A percentile compares a stretch with the other conserved stretches of the same genome.
phyloP scores from a whole-genome alignment of 225 moss, liverwort and hornwort genomes.

The Pleurozium schreberi region DNA sequence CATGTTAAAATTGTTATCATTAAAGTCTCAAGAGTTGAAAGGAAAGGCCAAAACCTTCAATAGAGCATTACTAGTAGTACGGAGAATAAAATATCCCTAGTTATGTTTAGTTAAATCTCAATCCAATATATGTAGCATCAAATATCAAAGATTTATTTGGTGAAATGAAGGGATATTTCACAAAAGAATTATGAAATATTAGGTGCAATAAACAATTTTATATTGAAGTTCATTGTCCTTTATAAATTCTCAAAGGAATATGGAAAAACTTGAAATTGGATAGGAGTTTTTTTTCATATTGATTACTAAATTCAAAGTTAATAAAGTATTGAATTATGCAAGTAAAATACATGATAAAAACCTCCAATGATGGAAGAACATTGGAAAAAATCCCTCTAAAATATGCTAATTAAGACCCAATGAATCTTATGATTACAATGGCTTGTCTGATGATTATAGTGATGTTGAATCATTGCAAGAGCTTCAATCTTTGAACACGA shows the following conservation, averaged over 20 bases:
- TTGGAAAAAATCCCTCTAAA: no score
- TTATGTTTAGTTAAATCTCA: no score
- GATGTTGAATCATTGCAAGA: background rate
- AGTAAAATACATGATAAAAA: no score
- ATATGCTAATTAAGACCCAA: background rate
- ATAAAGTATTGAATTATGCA: background rate
- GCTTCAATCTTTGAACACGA: background rate
- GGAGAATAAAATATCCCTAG: accelerated
- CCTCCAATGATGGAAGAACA: background rate
- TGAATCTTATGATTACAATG: background rate
- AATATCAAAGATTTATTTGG: background rate
- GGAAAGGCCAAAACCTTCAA: accelerated
- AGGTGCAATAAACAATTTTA: background rate
- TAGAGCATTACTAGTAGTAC: accelerated
- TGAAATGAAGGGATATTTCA: background rate
- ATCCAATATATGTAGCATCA: background rate
- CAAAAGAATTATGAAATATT: background rate
- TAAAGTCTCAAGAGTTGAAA: accelerated
- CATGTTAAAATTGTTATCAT: accelerated
- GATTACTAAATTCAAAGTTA: background rate
- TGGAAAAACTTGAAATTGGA: background rate
- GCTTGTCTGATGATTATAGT: background rate
- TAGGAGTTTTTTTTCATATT: no score
- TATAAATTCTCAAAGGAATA: background rate
- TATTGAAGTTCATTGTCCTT: background rate